Evolutionary conservation across 2,329 filamentous ascomycete genomes (phyloP).

Genomic region (Colletotrichum sp.): DNA sequence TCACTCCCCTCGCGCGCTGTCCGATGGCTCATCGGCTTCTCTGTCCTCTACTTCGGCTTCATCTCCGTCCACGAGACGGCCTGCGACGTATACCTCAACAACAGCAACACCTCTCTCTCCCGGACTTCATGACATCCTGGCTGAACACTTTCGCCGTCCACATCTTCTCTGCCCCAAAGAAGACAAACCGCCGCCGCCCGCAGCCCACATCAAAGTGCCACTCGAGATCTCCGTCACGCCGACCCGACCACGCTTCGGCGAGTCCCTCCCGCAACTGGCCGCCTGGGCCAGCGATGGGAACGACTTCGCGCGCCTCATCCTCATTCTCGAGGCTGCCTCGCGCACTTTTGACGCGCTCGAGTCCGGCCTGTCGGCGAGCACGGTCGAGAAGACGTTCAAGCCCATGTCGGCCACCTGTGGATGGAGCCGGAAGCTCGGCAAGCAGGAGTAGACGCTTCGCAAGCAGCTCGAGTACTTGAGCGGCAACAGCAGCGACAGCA

Average conservation of each 20-base stretch:
- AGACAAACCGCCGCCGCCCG: background rate
- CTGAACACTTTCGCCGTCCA: background rate
- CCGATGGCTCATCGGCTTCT: too few relatives aligned
- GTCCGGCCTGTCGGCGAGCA: background rate
- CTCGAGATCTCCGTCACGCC: background rate
- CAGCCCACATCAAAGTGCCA: background rate
- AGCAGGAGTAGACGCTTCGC: background rate
- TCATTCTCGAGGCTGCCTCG: too few relatives aligned
- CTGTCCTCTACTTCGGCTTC: too few relatives aligned
- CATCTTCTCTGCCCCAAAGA: background rate
- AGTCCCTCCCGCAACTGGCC: background rate
- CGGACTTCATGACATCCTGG: background rate
- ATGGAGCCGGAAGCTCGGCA: background rate
- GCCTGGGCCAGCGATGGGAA: background rate
- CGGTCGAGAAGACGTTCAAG: background rate
- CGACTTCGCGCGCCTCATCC: background rate
- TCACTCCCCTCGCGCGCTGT: too few relatives aligned
- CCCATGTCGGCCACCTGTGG: background rate
- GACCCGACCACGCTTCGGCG: background rate
- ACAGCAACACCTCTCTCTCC: background rate
- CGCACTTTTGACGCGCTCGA: background rate
- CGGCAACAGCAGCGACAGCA: too few relatives aligned
- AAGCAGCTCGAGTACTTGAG: too few relatives aligned
- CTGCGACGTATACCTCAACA: background rate
- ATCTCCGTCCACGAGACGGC: too few relatives aligned